Evolutionary conservation across 371 early-diverging fungal species (phyloP).

Genomic region (Mycotypha africana): DNA sequence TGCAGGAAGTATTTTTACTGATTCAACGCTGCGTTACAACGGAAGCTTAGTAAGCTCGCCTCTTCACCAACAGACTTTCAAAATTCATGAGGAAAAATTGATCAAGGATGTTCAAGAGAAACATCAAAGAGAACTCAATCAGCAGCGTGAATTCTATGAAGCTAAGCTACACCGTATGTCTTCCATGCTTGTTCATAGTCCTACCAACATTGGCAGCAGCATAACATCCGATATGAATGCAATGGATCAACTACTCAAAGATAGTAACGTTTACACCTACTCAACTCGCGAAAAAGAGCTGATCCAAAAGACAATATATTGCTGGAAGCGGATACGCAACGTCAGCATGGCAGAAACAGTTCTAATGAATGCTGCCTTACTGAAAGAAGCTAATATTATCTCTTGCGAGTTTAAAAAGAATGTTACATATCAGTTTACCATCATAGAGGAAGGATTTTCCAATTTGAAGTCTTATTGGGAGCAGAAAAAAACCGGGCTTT

Average conservation of each 20-base stretch:
- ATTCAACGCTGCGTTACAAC: conserved; percentile 29
- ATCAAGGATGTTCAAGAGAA: conserved; percentile 48
- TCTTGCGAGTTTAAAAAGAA: conserved; percentile 73
- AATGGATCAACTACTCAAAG: too few species aligned
- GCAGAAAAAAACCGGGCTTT: conserved; percentile 37
- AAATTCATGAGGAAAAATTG: conserved; percentile 21
- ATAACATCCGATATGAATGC: too few species aligned
- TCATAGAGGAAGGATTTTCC: conserved; percentile 55
- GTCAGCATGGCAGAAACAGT: conserved; percentile 73
- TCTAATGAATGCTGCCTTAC: conserved; percentile 58
- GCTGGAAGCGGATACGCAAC: conserved; percentile 61
- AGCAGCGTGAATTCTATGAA: conserved; percentile 54
- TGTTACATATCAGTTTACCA: conserved; percentile 76
- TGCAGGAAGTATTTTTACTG: conserved; percentile 43
- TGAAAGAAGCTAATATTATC: conserved; percentile 88
- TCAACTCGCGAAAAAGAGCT: conserved; percentile 32
- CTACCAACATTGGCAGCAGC: not conserved
- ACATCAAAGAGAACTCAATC: conserved; percentile 46
- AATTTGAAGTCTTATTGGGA: conserved; percentile 64
- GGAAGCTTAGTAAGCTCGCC: too few species aligned
- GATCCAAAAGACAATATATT: conserved; percentile 11
- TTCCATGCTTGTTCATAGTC: conserved; percentile 15
- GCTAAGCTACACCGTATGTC: conserved; percentile 48
- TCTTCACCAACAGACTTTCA: not conserved
- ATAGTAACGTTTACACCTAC: conserved; percentile 27